Conservation (phyloP, 75 land plant genomes). For the Cryptomeria japonica region DNA sequence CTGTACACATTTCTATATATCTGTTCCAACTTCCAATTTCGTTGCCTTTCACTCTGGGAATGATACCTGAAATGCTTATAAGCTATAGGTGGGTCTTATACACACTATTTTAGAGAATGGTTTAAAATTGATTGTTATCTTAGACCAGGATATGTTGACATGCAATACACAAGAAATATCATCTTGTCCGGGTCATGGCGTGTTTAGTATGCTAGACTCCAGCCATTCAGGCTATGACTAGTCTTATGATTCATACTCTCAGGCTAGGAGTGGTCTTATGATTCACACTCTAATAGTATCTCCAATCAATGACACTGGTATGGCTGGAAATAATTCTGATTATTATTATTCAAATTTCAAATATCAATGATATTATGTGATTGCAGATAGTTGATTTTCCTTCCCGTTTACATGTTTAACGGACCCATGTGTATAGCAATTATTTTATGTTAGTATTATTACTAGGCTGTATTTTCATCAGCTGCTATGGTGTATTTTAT, state of each 20-base stretch:
- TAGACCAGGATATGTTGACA: too few relatives aligned
- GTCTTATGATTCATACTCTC: background rate
- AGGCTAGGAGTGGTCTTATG: background rate
- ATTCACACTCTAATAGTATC: background rate
- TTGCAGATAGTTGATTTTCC: background rate
- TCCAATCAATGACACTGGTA: background rate
- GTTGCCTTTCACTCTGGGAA: background rate
- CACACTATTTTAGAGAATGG: too few relatives aligned
- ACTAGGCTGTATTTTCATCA: background rate
- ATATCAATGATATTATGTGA: background rate
- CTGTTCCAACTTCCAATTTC: background rate
- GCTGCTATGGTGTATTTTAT: background rate
- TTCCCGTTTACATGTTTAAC: background rate
- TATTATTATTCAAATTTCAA: background rate
- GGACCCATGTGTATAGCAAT: background rate
- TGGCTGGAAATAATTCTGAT: background rate
- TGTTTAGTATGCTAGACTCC: background rate
- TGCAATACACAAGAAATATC: background rate
- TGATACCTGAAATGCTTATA: background rate
- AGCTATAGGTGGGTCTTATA: background rate
- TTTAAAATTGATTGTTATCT: too few relatives aligned
- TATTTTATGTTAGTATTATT: background rate
- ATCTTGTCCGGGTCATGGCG: background rate
- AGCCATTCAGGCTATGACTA: background rate
- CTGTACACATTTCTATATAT: too few relatives aligned